These are phyloP conservation scores for Penicillium paradoxum DNA, from an alignment of 495 filamentous ascomycete species.

Conservation along the genomic window DNA sequence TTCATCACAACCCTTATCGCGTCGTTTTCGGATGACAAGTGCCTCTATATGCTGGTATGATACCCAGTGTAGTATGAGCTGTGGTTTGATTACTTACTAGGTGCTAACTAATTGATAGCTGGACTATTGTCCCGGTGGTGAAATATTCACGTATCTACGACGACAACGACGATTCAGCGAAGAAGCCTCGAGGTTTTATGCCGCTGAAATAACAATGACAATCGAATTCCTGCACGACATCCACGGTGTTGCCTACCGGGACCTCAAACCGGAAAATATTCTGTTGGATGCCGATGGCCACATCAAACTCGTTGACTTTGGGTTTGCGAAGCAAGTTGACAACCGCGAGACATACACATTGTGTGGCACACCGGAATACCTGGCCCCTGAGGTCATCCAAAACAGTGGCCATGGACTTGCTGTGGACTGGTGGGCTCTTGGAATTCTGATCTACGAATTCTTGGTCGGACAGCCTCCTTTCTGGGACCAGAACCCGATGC, in stretches of 20 bases:
- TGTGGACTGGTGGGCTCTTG: constrained; percentile 99
- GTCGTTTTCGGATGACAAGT: constrained; percentile 85
- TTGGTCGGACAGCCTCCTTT: constrained; percentile 94
- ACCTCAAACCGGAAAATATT: constrained; percentile 96
- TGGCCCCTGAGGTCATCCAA: constrained; percentile 94
- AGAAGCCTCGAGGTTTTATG: constrained; percentile 83
- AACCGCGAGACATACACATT: constrained; percentile 84
- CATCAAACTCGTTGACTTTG: constrained; percentile 97
- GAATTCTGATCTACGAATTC: constrained; percentile 94
- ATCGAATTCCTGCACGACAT: constrained; percentile 87
- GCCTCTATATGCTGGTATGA: constrained; percentile 84
- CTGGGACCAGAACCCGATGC: constrained; percentile 93
- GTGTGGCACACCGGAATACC: constrained; percentile 94
- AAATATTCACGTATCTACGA: constrained; percentile 91
- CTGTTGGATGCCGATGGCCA: constrained; percentile 88
- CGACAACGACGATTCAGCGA: constrained; percentile 82
- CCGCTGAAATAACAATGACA: constrained; percentile 89
- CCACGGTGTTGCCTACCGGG: constrained; percentile 84
- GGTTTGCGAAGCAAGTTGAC: constrained; percentile 74
- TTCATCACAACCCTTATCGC: constrained; percentile 91
- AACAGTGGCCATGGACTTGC: constrained; percentile 92
- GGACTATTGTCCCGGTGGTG: constrained; percentile 90
- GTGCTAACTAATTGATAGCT: constrained; percentile 45
- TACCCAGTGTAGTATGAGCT: background rate
- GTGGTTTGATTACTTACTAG: constrained; percentile 1